Evolutionary conservation across 371 early-diverging fungal species (phyloP), one percentile per base, ranked within the genome.

Genomic region (Coemansia sp.): DNA sequence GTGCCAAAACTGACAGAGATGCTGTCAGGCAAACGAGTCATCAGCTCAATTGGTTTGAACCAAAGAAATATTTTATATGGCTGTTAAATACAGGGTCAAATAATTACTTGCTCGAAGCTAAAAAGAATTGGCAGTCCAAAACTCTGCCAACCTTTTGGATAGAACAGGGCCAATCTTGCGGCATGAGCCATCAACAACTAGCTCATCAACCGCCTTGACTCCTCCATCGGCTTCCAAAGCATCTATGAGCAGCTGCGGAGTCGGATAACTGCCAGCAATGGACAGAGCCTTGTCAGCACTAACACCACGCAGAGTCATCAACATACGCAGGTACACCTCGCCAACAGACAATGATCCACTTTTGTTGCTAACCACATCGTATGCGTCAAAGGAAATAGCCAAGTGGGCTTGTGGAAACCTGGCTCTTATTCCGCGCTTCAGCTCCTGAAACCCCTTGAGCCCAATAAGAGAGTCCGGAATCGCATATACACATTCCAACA

Each of bases 291-390:
- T 93, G 66, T 95, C 95, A 0, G 84, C 85, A 65, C 90, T 89
- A 41, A 94, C 81, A 15, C 95, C 95, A 26, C 87, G 84, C 54
- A 93, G 79, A 0, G 89, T 86, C 90, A 92, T 87, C 41, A 96
- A 80, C 88, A 94, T 90, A 51, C 89, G 83, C 29, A 88, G 69
- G 80, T 90, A 94, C 4, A 90, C 73, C 56, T 94, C 93, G 26
- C 85, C 81, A 2, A 92, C 80, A 0, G 85, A 83, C 13, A 89
- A 69, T 0, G 87, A 76, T 4, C 84, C 85, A 12, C 85, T 85
- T 72, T 95, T 96, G 67, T 82, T 80, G 67, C 91, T 93, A 4
- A 92, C 79, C 4, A 69, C 75, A 8, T 78, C 69, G 63, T 88
- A 93, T 3, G 87, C 64, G 0, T 80, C 79, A 82, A 86, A 91